phyloP scores from a whole-genome alignment of 1,139 yeast genomes.

The Casaregolazyma lundiana region DNA sequence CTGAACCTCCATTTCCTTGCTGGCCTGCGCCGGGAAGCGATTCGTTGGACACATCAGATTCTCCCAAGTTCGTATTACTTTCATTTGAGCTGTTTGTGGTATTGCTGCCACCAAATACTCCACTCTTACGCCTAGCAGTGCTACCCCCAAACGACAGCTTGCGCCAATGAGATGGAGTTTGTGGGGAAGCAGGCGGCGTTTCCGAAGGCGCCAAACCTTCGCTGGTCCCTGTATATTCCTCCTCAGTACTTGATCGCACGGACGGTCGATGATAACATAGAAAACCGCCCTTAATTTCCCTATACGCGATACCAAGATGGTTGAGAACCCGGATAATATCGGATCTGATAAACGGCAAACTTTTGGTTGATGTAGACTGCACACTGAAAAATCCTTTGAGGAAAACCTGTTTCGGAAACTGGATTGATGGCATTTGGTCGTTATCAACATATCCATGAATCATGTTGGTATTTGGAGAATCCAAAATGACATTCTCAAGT shows the following conservation, averaged over 20 bases:
- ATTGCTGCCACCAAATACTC: conserved; percentile 20
- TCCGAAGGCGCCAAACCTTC: background rate
- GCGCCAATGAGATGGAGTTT: conserved; percentile 31
- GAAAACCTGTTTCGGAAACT: conserved; percentile 85
- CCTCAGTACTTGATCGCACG: conserved; percentile 18
- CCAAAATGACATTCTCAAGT: conserved; percentile 64
- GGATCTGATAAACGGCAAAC: conserved; percentile 81
- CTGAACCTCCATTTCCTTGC: conserved; percentile 49
- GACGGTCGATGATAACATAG: conserved; percentile 68
- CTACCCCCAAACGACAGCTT: conserved; percentile 32
- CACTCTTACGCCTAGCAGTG: conserved; percentile 18
- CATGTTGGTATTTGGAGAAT: conserved; percentile 23
- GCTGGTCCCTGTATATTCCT: background rate
- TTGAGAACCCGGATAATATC: conserved; percentile 77
- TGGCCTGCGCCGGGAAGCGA: conserved; percentile 38
- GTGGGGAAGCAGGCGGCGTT: conserved; percentile 20
- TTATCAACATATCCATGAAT: conserved; percentile 2
- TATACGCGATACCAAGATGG: conserved; percentile 72
- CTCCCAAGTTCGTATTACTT: conserved; percentile 19
- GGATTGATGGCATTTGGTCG: conserved; percentile 82
- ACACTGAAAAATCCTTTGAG: conserved; percentile 93
- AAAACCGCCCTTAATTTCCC: conserved; percentile 93
- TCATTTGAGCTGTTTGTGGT: conserved; percentile 26
- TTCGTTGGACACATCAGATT: conserved; percentile 28
- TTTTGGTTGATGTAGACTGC: conserved; percentile 91